Evolutionary conservation across 208 protist species (phyloP), one percentile per base, ranked within the genome.

Genomic region (Wallacemonas rigidus): DNA sequence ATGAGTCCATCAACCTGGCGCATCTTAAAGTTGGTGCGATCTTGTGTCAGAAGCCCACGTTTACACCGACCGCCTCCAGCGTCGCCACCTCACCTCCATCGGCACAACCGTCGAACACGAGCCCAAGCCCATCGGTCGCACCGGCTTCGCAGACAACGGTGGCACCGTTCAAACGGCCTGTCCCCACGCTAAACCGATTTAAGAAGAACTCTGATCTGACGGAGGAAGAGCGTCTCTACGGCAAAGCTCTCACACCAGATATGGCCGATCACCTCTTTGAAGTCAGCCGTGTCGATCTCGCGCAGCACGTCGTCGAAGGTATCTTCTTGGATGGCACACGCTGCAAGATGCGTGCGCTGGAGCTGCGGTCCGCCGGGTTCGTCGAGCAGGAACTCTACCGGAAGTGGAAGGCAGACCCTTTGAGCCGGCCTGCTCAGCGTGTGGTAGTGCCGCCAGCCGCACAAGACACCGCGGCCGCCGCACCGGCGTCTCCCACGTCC

Each of bases 361-460:
- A 87, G n/a, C 75, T 92, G 54, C 89, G 88, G 12, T 82, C 84
- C 2, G 91, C 91, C 40, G 91, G 91, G 9, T 92, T 91, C 69
- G 79, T 92, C 14, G 89, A 96, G 72, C 67, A 54, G n/a, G 63
- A 67, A 56, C 69, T 93, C 35, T 93, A 85, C 69, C 61, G 43
- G 1, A 44, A 74, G 57, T 96, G 91, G 89, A 94, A 90, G 76
- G 72, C 67, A 3, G 84, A 96, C 58, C 86, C 89, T 17, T 69
- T 73, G n/a, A 85, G 76, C 35, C 87, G 89, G 0, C 91, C 91
- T 1, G 82, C 90, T 50, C 62, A 69, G 60, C 35, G 76, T 63
- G 61, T 54, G 35, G 39, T 41, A n/a, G 38, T 40, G 44, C 11
- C 48, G 73, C 14, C 40, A 7, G n/a, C 15, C 1, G 47, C 39